These are phyloP conservation scores for Alternaria angustiovoidea DNA, from an alignment of 2,329 filamentous ascomycete species.

Conservation along the genomic window DNA sequence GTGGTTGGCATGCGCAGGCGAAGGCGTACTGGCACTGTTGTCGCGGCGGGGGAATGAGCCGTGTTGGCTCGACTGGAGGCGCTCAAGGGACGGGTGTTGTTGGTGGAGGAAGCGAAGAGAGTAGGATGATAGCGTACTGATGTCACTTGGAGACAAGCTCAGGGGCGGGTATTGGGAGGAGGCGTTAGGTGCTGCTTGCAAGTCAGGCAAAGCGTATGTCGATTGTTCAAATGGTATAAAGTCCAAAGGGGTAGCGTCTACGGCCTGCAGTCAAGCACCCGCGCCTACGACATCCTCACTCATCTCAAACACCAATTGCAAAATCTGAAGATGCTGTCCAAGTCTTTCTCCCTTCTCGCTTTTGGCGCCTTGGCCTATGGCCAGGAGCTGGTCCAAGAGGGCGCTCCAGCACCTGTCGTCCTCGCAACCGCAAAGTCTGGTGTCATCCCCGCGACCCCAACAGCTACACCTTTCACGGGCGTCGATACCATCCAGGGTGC, in stretches of 20 bases:
- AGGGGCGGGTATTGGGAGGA: not conserved
- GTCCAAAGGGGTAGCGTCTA: not conserved
- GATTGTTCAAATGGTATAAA: conserved; percentile 2
- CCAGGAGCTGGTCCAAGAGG: conserved; percentile 28
- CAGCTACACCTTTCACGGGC: conserved; percentile 27
- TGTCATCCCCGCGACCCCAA: conserved; percentile 30
- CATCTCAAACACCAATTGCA: not conserved
- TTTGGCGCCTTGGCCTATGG: conserved; percentile 20
- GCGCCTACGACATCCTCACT: not conserved
- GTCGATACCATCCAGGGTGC: conserved; percentile 38
- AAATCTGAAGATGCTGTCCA: conserved; percentile 6
- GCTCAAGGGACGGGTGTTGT: not conserved
- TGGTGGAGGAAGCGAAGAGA: not conserved
- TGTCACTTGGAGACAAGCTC: not conserved
- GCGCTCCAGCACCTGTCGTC: conserved; percentile 24
- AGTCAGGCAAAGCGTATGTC: not conserved
- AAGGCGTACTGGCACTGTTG: conserved; percentile 3
- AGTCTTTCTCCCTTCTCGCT: conserved; percentile 18
- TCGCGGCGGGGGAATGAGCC: not conserved
- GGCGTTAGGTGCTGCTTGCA: not conserved
- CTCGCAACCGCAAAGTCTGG: conserved; percentile 33
- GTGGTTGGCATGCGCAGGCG: not conserved
- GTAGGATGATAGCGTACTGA: not conserved
- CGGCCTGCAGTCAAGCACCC: not conserved
- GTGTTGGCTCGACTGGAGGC: not conserved